Evolutionary conservation across 2,329 filamentous ascomycete genomes (phyloP).

Genomic region (Orbilia oligospora): DNA sequence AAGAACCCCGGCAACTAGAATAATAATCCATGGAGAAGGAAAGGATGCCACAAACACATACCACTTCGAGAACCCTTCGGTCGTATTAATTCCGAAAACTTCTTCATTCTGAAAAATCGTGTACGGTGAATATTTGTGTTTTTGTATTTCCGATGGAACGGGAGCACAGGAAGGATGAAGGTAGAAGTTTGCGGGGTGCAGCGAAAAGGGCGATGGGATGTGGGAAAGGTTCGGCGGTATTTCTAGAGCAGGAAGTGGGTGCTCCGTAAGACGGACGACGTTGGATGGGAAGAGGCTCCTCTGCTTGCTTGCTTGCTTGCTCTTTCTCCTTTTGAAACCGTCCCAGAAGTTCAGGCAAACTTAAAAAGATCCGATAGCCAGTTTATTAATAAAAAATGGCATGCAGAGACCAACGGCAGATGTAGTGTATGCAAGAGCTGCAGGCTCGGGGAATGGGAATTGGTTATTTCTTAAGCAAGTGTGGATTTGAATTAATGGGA

Average conservation of each 20-base stretch:
- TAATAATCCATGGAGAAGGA: background rate
- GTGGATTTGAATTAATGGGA: background rate
- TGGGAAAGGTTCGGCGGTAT: conserved; percentile 14
- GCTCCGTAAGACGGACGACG: conserved; percentile 21
- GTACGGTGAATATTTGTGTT: conserved; percentile 1
- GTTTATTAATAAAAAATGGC: background rate
- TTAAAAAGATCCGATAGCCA: conserved; percentile 9
- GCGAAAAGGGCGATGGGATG: conserved; percentile 6
- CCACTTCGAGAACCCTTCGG: conserved; percentile 47
- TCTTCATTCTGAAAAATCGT: conserved; percentile 35
- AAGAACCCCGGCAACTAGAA: background rate
- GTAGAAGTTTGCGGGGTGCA: conserved; percentile 3
- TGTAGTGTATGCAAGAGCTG: background rate
- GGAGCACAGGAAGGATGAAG: background rate
- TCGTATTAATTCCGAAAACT: conserved; percentile 55
- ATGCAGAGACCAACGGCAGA: background rate
- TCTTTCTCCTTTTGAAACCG: background rate
- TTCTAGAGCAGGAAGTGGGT: background rate
- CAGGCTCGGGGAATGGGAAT: conserved; percentile 1
- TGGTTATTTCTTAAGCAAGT: background rate
- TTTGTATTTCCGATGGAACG: background rate
- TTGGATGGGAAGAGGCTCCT: background rate
- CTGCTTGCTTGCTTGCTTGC: background rate
- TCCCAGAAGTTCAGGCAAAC: conserved; percentile 12
- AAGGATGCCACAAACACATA: conserved; percentile 13